Evolutionary conservation across 768 basidiomycete genomes (phyloP).

Genomic region (Mycena vulgaris): DNA sequence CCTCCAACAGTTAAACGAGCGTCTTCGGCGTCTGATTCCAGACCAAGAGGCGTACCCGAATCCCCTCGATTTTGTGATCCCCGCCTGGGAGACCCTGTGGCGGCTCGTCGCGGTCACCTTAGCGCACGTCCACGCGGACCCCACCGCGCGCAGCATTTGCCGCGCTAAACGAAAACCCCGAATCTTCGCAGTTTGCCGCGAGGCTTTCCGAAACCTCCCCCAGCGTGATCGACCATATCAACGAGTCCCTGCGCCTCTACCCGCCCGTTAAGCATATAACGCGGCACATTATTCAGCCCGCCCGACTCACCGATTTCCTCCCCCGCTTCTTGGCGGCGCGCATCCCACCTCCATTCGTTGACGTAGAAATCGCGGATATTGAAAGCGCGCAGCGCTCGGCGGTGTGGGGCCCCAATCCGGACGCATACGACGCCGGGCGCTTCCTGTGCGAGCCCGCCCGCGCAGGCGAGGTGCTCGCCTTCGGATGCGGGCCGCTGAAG

Average conservation of each 20-base stretch:
- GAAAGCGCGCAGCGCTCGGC: constrained; percentile 50
- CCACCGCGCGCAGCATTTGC: constrained; percentile 48
- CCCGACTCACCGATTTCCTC: constrained; percentile 19
- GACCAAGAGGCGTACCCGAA: constrained; percentile 49
- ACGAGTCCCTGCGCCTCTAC: constrained; percentile 64
- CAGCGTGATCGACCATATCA: constrained; percentile 55
- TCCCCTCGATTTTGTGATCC: constrained; percentile 69
- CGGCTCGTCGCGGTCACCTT: constrained; percentile 65
- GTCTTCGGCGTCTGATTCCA: constrained; percentile 60
- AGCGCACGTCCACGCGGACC: constrained; percentile 53
- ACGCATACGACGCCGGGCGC: constrained; percentile 62
- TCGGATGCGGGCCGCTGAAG: constrained; percentile 64
- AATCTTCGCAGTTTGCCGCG: constrained; percentile 45
- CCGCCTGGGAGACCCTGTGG: constrained; percentile 76
- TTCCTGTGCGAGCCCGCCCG: constrained; percentile 41
- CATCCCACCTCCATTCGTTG: constrained; percentile 5
- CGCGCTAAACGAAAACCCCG: constrained; percentile 53
- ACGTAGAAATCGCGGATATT: constrained; percentile 54
- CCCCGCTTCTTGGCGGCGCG: constrained; percentile 21
- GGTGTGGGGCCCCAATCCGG: constrained; percentile 52
- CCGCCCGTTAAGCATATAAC: constrained; percentile 68
- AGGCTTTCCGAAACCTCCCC: constrained; percentile 34
- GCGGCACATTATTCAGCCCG: constrained; percentile 33
- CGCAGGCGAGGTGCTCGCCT: constrained; percentile 52
- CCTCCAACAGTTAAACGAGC: constrained; percentile 52